Base-by-base conservation (phyloP, 2,329 filamentous ascomycete species). In the Fusarium tricinctum region DNA sequence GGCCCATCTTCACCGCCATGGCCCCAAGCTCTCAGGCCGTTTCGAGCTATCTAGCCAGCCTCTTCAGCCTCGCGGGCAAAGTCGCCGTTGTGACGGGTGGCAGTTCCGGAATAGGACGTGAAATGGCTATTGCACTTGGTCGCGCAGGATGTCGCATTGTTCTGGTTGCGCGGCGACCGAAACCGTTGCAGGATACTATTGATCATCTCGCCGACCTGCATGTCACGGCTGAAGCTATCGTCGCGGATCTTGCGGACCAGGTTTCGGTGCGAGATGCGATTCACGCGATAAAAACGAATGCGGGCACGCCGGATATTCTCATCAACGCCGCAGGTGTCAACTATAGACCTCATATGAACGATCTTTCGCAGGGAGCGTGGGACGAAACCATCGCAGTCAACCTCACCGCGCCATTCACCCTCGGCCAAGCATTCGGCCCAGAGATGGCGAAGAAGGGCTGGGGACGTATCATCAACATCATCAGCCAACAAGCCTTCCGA, bases 71-170 rank as follows among this genome's bases (percentile, higher is more conserved):
- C n/a, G 54, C 63, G 0, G 76, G 76, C 17, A 70, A 68, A 38
- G 70, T 73, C 7, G 77, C 75, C 0, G 69, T 78, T 8, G 63
- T 79, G 2, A 78, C 77, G 0, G 77, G 77, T 8, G 77, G 72
- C n/a, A 78, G 76, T 59, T 75, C 75, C 5, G 77, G 77, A 13
- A 79, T 79, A 48, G 77, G 77, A 12, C 75, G 74, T 2, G 73
- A 72, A 20, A 79, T 79, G 61, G 75, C 76, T 0, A 59, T 71
- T 8, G 75, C 76, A 0, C 54, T 78, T 0, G 75, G 77, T 0
- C 73, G 74, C 15, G 71, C 76, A 1, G 77, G 77, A 1, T 76
- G 76, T 19, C 71, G 68, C 0, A 58, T 79, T 9, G 66, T 79
- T 22, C 66, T 79, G 8, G 64, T 79, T 17, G 77, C 76, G 10